These are phyloP conservation scores for Aspergillus ellipticus DNA, from an alignment of 495 filamentous ascomycete genomes.

Conservation along the genomic window DNA sequence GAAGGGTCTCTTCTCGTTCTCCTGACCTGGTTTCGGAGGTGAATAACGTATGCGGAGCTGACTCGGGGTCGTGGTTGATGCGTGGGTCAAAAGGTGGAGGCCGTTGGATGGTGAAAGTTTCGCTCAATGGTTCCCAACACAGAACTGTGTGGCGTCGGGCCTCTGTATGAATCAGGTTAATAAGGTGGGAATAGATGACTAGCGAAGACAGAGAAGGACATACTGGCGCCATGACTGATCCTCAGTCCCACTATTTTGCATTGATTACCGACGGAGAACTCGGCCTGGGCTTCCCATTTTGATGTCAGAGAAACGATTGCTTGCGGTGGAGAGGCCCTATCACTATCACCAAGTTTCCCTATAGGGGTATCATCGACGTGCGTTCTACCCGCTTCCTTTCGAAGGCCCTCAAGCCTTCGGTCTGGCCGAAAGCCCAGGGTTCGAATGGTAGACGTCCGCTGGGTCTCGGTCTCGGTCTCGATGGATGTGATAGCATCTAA, in stretches of 20 bases:
- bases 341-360: neutral
- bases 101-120: conserved; percentile 34
- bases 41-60: conserved; percentile 37
- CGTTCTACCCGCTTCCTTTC: conserved; percentile 11
- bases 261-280: conserved; percentile 22
- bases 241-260: conserved; percentile 29
- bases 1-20: conserved; percentile 30
- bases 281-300: conserved; percentile 32
- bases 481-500: conserved; percentile 34
- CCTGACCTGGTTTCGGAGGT: conserved; percentile 17
- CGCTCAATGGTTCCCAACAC: conserved; percentile 24
- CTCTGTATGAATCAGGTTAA: neutral
- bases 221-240: conserved; percentile 28
- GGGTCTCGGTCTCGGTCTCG: conserved; percentile 16
- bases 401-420: conserved; percentile 23
- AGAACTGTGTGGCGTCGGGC: conserved; percentile 22
- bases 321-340: neutral
- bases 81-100: conserved; percentile 16
- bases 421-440: conserved; percentile 34
- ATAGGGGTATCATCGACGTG: neutral
- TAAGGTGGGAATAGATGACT: neutral
- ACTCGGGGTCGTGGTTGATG: conserved; percentile 32
- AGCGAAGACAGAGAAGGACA: neutral
- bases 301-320: conserved; percentile 18
- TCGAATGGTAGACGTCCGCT: conserved; percentile 28